Conservation (phyloP, 139 green algal genomes). For the Axilococcus clingmanii region DNA sequence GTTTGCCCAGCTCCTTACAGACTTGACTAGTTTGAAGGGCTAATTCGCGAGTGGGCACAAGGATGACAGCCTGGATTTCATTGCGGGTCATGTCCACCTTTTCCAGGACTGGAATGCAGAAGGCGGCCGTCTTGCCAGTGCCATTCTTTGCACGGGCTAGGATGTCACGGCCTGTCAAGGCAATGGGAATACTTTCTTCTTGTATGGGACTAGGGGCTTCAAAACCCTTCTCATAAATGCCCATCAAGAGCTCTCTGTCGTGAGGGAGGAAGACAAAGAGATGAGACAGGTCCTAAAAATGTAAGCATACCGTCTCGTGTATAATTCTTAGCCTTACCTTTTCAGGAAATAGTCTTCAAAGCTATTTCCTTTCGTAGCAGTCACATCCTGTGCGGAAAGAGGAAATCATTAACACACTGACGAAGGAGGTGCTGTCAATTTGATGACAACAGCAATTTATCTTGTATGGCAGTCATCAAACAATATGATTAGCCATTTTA, state of each 20-base stretch:
- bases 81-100: slow-evolving; percentile 78
- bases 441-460: neutral
- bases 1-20: slow-evolving; percentile 94
- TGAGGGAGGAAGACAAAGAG: neutral
- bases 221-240: slow-evolving; percentile 99
- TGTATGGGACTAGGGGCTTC: slow-evolving; percentile 88
- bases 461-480: neutral
- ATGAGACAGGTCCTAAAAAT: neutral
- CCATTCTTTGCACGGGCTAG: slow-evolving; percentile 99
- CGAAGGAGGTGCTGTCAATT: neutral
- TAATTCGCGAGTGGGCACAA: slow-evolving; percentile 96
- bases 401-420: neutral
- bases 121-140: slow-evolving; percentile 98
- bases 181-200: slow-evolving; percentile 97
- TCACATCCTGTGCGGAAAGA: slow-evolving; percentile 80
- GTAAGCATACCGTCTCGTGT: neutral
- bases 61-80: slow-evolving; percentile 89
- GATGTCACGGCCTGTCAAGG: slow-evolving; percentile 93
- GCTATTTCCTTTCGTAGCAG: slow-evolving; percentile 92
- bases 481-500: neutral
- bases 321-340: slow-evolving; percentile 22
- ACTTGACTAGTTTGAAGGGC: slow-evolving; percentile 92
- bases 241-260: slow-evolving; percentile 86
- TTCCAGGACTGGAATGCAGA: slow-evolving; percentile 95
- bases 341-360: slow-evolving; percentile 99